These are phyloP conservation scores for Hibiscus syriacus DNA, from an alignment of 345 rosid species.

Conservation along the genomic window DNA sequence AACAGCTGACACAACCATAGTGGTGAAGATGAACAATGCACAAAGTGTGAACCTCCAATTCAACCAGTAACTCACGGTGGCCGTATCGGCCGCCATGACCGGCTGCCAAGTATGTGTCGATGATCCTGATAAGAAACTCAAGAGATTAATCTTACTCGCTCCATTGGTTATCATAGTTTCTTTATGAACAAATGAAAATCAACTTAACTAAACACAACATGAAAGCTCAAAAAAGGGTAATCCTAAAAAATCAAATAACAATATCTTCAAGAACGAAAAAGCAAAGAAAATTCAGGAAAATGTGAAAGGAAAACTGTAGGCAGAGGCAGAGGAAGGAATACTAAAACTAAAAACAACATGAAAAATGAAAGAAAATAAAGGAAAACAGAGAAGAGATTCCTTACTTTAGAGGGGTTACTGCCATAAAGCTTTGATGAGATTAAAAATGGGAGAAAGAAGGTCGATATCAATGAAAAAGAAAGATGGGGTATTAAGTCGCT, in stretches of 20 bases:
- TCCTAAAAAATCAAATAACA: background rate
- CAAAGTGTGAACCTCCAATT: conserved; percentile 79
- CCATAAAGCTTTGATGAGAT: too few relatives aligned
- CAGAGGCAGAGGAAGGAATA: conserved; percentile 11
- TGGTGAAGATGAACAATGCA: conserved; percentile 42
- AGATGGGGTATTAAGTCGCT: too few relatives aligned
- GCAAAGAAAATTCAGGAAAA: too few relatives aligned
- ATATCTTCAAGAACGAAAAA: too few relatives aligned
- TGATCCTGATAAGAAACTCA: conserved; percentile 57
- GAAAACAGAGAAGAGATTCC: background rate
- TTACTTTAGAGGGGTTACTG: conserved; percentile 13
- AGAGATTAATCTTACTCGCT: conserved; percentile 29
- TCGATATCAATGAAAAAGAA: conserved; percentile 5
- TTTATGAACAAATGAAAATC: background rate
- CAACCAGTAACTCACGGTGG: conserved; percentile 73
- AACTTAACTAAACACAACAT: background rate
- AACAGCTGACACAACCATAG: conserved; percentile 41
- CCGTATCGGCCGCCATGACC: conserved; percentile 57
- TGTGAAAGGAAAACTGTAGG: too few relatives aligned
- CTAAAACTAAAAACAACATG: background rate
- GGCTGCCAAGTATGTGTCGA: conserved; percentile 46
- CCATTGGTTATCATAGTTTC: conserved; percentile 17
- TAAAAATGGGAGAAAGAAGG: conserved; percentile 6
- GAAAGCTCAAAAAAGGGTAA: background rate
- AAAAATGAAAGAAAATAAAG: background rate